Conservation (phyloP, 2,329 filamentous ascomycete species). For the Didymella sp. region DNA sequence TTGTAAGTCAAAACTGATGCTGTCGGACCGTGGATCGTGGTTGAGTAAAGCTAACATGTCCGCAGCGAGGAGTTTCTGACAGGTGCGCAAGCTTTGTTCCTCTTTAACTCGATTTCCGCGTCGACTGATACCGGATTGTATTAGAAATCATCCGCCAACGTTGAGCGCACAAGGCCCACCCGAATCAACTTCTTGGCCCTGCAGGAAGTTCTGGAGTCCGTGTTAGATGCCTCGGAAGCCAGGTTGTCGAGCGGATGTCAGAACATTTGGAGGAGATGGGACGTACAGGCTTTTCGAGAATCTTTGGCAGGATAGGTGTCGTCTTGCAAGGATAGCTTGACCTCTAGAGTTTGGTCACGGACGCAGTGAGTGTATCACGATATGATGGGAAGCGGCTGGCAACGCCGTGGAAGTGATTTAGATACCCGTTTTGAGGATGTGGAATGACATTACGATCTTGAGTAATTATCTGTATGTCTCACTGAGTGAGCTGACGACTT, state of each 20-base stretch:
- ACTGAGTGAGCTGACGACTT: no score
- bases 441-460: neutral
- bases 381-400: no score
- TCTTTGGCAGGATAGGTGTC: neutral
- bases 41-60: neutral
- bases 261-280: neutral
- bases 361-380: neutral
- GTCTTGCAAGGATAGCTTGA: neutral
- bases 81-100: slow-evolving; percentile 63
- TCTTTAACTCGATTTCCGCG: slow-evolving; percentile 61
- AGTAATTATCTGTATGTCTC: neutral
- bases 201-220: neutral
- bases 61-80: slow-evolving; percentile 60
- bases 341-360: neutral
- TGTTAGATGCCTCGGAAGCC: neutral
- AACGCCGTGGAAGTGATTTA: neutral
- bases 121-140: slow-evolving; percentile 60
- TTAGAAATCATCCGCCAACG: slow-evolving; percentile 54
- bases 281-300: neutral
- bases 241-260: neutral
- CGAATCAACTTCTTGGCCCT: neutral
- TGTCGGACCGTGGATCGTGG: no score
- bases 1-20: slow-evolving; percentile 55
- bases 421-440: slow-evolving; percentile 11
- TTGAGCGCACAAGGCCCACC: slow-evolving; percentile 21